Conservation (phyloP, 345 rosid genomes). For the Pistacia vera region DNA sequence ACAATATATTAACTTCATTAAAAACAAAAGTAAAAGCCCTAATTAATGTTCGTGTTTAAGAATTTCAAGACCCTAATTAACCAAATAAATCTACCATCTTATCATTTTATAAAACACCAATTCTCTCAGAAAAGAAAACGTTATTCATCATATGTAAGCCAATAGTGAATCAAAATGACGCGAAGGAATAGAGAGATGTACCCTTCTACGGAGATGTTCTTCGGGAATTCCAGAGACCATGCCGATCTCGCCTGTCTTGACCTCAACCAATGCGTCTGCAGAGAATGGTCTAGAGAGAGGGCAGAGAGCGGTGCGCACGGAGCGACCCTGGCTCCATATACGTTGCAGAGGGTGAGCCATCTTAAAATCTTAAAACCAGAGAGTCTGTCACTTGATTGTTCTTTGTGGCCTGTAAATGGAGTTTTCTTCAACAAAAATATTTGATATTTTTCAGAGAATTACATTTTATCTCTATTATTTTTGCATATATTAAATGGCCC, state of each 20-base stretch:
- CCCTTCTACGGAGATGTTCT: conserved; percentile 77
- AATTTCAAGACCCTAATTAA: not conserved
- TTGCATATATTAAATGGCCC: not conserved
- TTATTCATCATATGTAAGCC: not conserved
- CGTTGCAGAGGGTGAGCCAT: conserved; percentile 69
- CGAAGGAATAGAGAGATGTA: conserved; percentile 14
- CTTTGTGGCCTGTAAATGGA: not conserved
- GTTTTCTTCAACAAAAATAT: not conserved
- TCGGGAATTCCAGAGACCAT: conserved; percentile 91
- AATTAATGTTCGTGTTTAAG: not conserved
- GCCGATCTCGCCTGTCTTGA: conserved; percentile 86
- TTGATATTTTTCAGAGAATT: not conserved
- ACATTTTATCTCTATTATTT: not conserved
- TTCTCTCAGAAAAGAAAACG: not conserved
- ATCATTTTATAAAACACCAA: not conserved
- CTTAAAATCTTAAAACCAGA: conserved; percentile 36
- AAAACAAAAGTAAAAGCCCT: not conserved
- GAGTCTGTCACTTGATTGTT: not conserved
- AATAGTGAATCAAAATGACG: not conserved
- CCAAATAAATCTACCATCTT: not conserved
- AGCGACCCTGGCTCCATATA: conserved; percentile 36
- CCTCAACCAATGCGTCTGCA: conserved; percentile 69
- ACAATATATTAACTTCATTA: not conserved
- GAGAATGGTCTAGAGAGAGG: conserved; percentile 49
- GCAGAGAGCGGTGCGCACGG: conserved; percentile 29